A percentile compares a stretch with the other conserved stretches of the same genome.
These are phyloP conservation scores for Anacardium occidentale DNA, from an alignment of 345 rosid genomes.

Conservation along the genomic window DNA sequence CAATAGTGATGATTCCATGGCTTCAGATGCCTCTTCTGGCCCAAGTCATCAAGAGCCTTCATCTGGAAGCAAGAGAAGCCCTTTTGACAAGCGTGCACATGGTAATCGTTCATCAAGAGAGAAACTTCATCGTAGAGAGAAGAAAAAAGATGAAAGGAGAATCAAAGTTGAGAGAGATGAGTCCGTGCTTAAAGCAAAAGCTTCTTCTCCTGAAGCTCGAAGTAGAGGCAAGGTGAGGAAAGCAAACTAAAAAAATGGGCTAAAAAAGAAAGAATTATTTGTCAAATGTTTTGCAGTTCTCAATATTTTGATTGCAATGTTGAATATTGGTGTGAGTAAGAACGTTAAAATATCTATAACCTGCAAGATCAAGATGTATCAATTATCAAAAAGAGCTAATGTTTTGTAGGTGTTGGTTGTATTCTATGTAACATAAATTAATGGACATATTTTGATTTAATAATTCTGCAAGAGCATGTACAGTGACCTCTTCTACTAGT, in stretches of 20 bases:
- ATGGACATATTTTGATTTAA: not conserved
- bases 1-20: constrained; percentile 71
- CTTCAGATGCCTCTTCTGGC: constrained; percentile 74
- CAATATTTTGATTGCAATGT: not conserved
- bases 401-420: not conserved
- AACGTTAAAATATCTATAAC: not conserved
- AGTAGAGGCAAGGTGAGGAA: constrained; percentile 45
- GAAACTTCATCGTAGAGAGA: constrained; percentile 34
- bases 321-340: not conserved
- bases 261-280: not conserved
- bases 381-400: not conserved
- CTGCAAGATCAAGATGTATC: not conserved
- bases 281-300: not conserved
- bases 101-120: constrained; percentile 23
- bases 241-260: constrained; percentile 20
- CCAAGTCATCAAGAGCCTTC: constrained; percentile 17
- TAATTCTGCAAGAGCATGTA: not conserved
- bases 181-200: constrained; percentile 33
- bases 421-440: not conserved
- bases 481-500: too few relatives aligned
- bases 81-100: too few relatives aligned
- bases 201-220: constrained; percentile 44
- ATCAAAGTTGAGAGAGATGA: constrained; percentile 34
- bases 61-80: too few relatives aligned
- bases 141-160: constrained; percentile 31